phyloP scores from a whole-genome alignment of 2,329 filamentous ascomycete species.

The Triangularia verruculosa region DNA sequence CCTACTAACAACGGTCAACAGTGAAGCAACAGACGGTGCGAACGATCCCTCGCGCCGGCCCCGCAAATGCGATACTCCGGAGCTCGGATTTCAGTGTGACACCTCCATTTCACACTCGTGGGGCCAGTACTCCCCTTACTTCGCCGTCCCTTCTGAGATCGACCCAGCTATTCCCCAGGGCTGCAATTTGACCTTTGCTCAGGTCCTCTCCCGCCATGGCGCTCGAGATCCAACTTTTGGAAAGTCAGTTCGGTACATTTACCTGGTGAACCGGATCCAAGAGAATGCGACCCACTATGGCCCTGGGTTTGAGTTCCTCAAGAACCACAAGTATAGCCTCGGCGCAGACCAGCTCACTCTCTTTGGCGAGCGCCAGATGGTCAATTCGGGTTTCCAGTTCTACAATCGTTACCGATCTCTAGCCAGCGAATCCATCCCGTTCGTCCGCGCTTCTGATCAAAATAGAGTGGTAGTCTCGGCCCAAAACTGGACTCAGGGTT shows the following conservation, averaged over 20 bases:
- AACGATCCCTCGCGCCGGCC: conserved; percentile 16
- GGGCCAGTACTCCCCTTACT: conserved; percentile 89
- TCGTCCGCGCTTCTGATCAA: conserved; percentile 43
- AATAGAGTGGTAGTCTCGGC: conserved; percentile 55
- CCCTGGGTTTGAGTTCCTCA: conserved; percentile 65
- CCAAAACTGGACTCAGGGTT: conserved; percentile 71
- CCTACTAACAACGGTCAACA: conserved; percentile 4
- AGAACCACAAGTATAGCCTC: conserved; percentile 67
- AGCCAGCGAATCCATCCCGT: conserved; percentile 44
- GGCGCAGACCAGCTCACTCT: conserved; percentile 50
- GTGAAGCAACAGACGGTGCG: background rate
- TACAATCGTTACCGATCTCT: conserved; percentile 69
- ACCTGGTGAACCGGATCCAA: conserved; percentile 65
- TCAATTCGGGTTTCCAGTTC: conserved; percentile 73
- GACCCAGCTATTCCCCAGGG: conserved; percentile 56
- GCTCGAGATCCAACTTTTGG: conserved; percentile 72
- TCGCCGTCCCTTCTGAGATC: conserved; percentile 67
- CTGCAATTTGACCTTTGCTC: conserved; percentile 77
- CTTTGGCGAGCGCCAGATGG: conserved; percentile 67
- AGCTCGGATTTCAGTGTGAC: conserved; percentile 61
- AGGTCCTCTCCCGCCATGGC: conserved; percentile 80
- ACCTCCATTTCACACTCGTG: conserved; percentile 63
- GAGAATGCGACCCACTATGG: conserved; percentile 53
- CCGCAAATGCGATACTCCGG: conserved; percentile 50
- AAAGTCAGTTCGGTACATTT: conserved; percentile 64